Evolutionary conservation across 192 early-diverging fungal genomes (phyloP).

Genomic region (Paraglomus brasilianum): DNA sequence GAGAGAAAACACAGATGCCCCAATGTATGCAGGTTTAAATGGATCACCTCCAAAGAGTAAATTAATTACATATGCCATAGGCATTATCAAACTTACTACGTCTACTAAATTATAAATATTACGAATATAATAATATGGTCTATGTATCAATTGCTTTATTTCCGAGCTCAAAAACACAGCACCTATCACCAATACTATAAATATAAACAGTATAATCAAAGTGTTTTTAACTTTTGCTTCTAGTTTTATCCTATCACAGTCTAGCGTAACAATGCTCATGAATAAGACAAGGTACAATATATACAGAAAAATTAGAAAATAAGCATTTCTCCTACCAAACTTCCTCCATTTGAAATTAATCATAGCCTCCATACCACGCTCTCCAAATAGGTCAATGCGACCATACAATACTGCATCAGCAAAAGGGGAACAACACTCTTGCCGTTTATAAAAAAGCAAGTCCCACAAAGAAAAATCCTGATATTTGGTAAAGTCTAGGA

Average conservation of each 20-base stretch:
- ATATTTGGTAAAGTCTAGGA: slow-evolving; percentile 9
- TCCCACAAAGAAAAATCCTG: not conserved
- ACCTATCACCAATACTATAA: not conserved
- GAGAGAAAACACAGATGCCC: not conserved
- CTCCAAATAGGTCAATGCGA: slow-evolving; percentile 19
- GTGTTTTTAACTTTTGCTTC: not conserved
- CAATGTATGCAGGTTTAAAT: not conserved
- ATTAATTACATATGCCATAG: not conserved
- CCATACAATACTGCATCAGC: slow-evolving; percentile 1
- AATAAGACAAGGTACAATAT: not conserved
- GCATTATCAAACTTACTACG: not conserved
- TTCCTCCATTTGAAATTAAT: slow-evolving; percentile 31
- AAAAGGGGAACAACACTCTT: not conserved
- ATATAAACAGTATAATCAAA: too few relatives aligned
- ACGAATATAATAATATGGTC: not conserved
- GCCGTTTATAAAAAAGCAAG: not conserved
- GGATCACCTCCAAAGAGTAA: not conserved
- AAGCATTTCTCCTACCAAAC: slow-evolving; percentile 6
- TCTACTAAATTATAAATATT: slow-evolving; percentile 12
- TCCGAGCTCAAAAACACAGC: not conserved
- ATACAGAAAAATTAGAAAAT: not conserved
- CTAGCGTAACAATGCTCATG: not conserved
- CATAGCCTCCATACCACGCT: slow-evolving; percentile 20
- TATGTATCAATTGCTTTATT: not conserved
- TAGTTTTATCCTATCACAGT: not conserved